Base-by-base conservation (phyloP, 306 rosid genomes). In the Vigna trinervia region DNA sequence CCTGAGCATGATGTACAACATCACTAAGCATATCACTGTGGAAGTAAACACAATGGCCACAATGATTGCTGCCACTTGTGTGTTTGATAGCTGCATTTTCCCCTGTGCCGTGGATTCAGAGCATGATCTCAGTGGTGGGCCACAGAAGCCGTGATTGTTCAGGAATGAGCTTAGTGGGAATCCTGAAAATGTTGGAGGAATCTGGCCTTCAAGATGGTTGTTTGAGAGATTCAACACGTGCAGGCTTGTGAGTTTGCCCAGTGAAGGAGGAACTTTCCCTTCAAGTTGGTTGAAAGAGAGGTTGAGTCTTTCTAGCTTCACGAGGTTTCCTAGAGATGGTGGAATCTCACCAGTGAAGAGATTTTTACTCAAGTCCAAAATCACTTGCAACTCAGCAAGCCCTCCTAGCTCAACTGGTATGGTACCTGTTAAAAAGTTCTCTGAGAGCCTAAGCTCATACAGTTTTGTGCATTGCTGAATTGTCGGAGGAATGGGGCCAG, bases 391-490 rank as follows among this genome's bases (percentile, higher is more conserved):
- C 79, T 95, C 97, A 57, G 76, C 85, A 3, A 92, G 86, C 67
- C 57, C 78, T 70, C 96, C 99, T 57, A 95, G 88, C 77, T 82
- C 94, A 59, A 28, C 68, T 39, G 99, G 97, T 74, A 92, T 86
- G 0, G 65, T 46, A 8, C 97, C 96, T 57, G 87, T 80, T 41
- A 95, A 81, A 48, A 52, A 47, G 77, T 92, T 95, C 51, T 89
- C 93, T 39, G 99, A 92, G 69, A 92, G 91, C 84, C 97, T 89
- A 58, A 95, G 86, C 86, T 92, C 97, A 71, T 74, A 95, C 2
- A 95, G 89, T 83, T 89, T 92, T 71, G 57, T 73, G 83, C 96
- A 88, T 48, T 87, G 88, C 63, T 87, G 86, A 78, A 95, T 82
- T 19, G 90, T 82, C 34, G 86, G 75, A 8, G 99, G 97, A 73